phyloP scores from a whole-genome alignment of 208 protist species.

The Acanthamoeba divionensis region DNA sequence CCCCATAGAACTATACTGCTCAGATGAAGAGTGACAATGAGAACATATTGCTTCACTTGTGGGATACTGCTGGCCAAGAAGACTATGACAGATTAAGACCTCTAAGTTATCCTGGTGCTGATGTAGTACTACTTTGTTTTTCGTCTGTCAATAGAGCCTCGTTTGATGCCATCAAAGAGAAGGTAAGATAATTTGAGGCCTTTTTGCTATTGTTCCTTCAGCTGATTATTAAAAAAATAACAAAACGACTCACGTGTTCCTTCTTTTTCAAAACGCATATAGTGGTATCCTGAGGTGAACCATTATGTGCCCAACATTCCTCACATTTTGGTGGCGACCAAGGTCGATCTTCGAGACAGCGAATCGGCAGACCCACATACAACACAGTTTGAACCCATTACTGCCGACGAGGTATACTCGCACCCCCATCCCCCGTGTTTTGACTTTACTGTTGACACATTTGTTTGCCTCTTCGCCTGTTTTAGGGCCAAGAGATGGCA shows the following conservation, averaged over 20 bases:
- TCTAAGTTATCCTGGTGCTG: slow-evolving; percentile 60
- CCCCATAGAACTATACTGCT: slow-evolving; percentile 72
- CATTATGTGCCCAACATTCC: slow-evolving; percentile 71
- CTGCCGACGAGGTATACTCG: slow-evolving; percentile 63
- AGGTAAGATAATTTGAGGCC: too few relatives aligned
- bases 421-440: not conserved
- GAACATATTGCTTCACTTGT: slow-evolving; percentile 64
- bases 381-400: slow-evolving; percentile 70
- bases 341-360: slow-evolving; percentile 69
- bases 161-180: slow-evolving; percentile 71
- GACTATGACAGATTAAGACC: slow-evolving; percentile 72
- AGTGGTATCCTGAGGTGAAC: slow-evolving; percentile 75
- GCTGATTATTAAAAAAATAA: too few relatives aligned
- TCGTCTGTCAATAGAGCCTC: slow-evolving; percentile 62
- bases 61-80: slow-evolving; percentile 76
- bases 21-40: slow-evolving; percentile 59
- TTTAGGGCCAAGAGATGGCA: slow-evolving; percentile 43
- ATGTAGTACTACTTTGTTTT: slow-evolving; percentile 74
- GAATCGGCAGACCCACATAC: slow-evolving; percentile 69
- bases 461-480: not conserved
- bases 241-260: not conserved
- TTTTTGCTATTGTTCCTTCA: too few relatives aligned
- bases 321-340: slow-evolving; percentile 68
- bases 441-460: not conserved
- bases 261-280: not conserved